A percentile compares a stretch with the other conserved stretches of the same genome.
These are phyloP conservation scores for Pythium pyrilobum DNA, from an alignment of 352 stramenopile genomes.

Conservation along the genomic window DNA sequence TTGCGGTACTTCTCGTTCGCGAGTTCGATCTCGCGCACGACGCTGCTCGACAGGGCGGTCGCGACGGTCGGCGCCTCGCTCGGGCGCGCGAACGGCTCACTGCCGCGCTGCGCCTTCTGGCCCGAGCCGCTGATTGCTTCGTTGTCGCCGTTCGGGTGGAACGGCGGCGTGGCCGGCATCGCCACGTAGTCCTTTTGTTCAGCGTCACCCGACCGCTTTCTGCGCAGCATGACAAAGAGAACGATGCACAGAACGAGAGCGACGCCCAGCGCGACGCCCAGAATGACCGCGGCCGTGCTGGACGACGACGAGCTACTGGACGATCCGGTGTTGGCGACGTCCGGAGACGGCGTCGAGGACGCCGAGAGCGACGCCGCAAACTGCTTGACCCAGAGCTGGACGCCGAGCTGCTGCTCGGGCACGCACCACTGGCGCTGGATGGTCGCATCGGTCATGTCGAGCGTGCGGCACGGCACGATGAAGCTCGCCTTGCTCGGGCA, in stretches of 20 bases:
- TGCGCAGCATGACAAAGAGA: conserved; percentile 21
- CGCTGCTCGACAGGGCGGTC: not conserved
- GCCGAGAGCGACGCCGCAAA: conserved; percentile 1
- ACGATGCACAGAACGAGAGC: conserved; percentile 16
- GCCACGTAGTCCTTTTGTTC: not conserved
- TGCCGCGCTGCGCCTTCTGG: too few species aligned
- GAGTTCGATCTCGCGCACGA: not conserved
- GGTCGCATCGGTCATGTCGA: not conserved
- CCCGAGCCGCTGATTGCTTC: not conserved
- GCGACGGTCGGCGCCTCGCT: not conserved
- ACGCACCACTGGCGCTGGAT: not conserved
- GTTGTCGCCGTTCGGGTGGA: not conserved
- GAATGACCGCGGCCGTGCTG: not conserved
- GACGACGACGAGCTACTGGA: not conserved
- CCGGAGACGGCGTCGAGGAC: too few species aligned
- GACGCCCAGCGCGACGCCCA: conserved; percentile 2
- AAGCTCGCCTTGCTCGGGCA: conserved; percentile 13
- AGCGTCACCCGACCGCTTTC: conserved; percentile 1
- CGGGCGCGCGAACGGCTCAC: not conserved
- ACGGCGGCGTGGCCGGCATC: not conserved
- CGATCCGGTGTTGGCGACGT: not conserved
- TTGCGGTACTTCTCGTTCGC: conserved; percentile 9
- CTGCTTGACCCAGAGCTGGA: conserved; percentile 21
- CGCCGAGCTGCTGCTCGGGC: conserved; percentile 5
- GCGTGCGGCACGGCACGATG: conserved; percentile 8